Evolutionary conservation across 257 asterid genomes (phyloP).

Genomic region (Petrea volubilis): DNA sequence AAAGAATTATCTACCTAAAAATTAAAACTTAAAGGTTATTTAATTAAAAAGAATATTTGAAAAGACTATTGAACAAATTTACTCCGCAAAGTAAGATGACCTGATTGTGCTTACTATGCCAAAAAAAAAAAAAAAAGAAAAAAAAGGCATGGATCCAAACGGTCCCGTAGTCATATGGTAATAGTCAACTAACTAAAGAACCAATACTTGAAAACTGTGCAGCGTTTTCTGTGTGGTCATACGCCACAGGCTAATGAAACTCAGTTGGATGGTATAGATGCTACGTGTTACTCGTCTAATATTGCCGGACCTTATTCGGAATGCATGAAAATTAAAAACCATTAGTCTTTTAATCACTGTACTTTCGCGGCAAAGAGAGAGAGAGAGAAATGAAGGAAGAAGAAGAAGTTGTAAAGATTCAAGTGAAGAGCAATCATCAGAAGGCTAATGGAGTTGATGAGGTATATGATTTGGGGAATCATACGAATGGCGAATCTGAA

Average conservation of each 20-base stretch:
- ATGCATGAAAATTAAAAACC: neutral
- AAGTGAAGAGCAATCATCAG: neutral
- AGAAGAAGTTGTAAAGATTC: neutral
- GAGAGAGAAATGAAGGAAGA: constrained; percentile 17
- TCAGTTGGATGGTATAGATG: constrained; percentile 1
- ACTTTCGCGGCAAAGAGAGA: neutral
- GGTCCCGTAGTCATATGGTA: neutral
- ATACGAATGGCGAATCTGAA: neutral
- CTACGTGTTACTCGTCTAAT: constrained; percentile 29
- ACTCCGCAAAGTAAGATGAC: neutral
- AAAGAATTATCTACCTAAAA: too few species aligned
- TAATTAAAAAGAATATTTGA: too few species aligned
- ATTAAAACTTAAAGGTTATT: too few species aligned
- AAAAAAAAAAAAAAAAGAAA: neutral
- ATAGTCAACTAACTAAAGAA: neutral
- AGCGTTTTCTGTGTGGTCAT: neutral
- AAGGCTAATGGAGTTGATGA: neutral
- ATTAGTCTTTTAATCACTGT: neutral
- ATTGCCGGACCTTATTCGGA: neutral
- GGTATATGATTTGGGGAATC: neutral
- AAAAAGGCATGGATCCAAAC: neutral
- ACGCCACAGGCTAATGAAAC: constrained; percentile 5
- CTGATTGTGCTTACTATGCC: neutral
- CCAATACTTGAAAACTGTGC: neutral
- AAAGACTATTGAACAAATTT: too few species aligned